Conservation (phyloP, 2,329 filamentous ascomycete genomes). For the Claviceps digitariae region DNA sequence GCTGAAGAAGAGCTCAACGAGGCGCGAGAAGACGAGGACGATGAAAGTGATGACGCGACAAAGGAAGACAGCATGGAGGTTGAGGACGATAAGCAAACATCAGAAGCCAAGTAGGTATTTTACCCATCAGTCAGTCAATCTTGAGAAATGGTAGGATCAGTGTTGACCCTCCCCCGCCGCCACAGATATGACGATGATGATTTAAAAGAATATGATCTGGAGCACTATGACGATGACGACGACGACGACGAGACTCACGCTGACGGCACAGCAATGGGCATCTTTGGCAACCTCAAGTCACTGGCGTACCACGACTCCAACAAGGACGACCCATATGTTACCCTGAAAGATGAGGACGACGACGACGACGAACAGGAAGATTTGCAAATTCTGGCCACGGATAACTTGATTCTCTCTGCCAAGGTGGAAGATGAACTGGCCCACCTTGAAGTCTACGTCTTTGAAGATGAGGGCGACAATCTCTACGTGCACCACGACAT, state of each 20-base stretch:
- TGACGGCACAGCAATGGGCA: conserved; percentile 59
- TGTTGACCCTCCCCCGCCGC: conserved; percentile 7
- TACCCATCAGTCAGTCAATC: background rate
- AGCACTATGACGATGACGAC: conserved; percentile 85
- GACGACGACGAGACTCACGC: conserved; percentile 36
- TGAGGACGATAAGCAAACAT: conserved; percentile 1
- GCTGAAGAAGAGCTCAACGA: conserved; percentile 74
- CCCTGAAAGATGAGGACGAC: conserved; percentile 52
- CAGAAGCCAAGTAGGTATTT: conserved; percentile 5
- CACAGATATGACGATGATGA: conserved; percentile 63
- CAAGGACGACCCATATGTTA: conserved; percentile 94
- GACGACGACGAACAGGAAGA: conserved; percentile 86
- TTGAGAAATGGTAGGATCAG: background rate
- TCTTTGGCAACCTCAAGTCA: conserved; percentile 92
- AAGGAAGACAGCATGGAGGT: conserved; percentile 23
- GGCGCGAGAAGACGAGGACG: conserved; percentile 35
- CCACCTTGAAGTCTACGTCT: conserved; percentile 93
- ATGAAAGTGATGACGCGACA: conserved; percentile 14
- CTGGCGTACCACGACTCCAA: conserved; percentile 89
- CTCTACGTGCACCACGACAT: conserved; percentile 99
- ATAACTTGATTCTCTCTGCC: conserved; percentile 83
- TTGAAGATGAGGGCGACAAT: conserved; percentile 90
- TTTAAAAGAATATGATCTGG: conserved; percentile 89
- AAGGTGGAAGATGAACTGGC: conserved; percentile 96
- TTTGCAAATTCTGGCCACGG: conserved; percentile 79